These are phyloP conservation scores for Didymosphaeria variabile DNA, from an alignment of 2,329 filamentous ascomycete genomes.

Conservation along the genomic window DNA sequence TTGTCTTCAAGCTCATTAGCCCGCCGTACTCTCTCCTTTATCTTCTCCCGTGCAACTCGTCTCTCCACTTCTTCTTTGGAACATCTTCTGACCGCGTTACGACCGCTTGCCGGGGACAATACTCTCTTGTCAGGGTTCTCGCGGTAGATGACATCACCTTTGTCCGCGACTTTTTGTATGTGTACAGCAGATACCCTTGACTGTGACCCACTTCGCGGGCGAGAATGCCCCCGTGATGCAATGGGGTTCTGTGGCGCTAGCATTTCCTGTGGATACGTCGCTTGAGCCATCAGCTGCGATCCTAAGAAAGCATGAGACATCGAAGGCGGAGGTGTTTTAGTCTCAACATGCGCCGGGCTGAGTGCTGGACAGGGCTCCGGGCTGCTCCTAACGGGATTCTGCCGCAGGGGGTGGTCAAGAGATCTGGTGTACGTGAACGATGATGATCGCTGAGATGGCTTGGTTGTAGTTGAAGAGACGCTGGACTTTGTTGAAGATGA, in stretches of 20 bases:
- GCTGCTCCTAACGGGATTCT: neutral
- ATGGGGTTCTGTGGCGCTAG: neutral
- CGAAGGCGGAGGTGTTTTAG: neutral
- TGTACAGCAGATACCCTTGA: neutral
- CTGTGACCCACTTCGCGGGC: neutral
- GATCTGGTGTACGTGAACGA: neutral
- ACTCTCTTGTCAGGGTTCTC: constrained; percentile 18
- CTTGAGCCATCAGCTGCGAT: constrained; percentile 4
- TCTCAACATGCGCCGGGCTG: neutral
- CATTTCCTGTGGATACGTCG: neutral
- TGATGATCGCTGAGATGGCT: neutral
- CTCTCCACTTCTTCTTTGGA: constrained; percentile 33
- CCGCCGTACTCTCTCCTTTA: constrained; percentile 36
- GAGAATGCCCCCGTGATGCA: neutral
- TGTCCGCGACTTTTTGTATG: neutral
- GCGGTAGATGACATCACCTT: constrained; percentile 7
- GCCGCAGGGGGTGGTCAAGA: constrained; percentile 6
- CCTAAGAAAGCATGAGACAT: neutral
- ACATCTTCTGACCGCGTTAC: constrained; percentile 23
- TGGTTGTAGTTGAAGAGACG: neutral
- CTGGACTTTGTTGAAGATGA: constrained; percentile 8
- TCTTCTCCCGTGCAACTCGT: constrained; percentile 23
- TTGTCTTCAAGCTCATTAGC: constrained; percentile 41
- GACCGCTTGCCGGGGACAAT: constrained; percentile 18
- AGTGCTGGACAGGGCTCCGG: neutral